Evolutionary conservation across 176 grass and related monocot species (phyloP).

Genomic region (Hordeum marinum): DNA sequence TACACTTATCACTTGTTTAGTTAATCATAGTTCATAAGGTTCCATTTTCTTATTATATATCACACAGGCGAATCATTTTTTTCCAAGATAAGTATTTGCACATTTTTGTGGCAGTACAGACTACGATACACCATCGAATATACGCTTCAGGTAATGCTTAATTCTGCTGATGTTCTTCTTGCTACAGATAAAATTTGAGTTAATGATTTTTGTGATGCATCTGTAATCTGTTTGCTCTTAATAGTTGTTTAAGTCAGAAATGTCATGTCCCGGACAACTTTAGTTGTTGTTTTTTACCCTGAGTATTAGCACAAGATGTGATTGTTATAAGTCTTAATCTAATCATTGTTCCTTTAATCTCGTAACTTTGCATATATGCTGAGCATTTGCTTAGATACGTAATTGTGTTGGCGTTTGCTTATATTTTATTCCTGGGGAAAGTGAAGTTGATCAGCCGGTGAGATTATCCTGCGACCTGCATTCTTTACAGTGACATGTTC

Average conservation of each 20-base stretch:
- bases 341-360: constrained; percentile 10
- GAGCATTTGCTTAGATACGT: constrained; percentile 91
- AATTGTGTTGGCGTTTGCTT: constrained; percentile 71
- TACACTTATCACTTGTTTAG: constrained; percentile 78
- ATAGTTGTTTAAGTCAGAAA: constrained; percentile 20
- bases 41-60: not conserved
- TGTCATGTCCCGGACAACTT: not conserved
- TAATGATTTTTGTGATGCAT: not conserved
- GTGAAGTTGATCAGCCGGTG: no score
- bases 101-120: no score
- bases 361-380: constrained; percentile 69
- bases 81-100: not conserved
- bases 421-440: no score
- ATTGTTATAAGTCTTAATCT: not conserved
- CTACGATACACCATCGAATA: no score
- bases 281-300: not conserved
- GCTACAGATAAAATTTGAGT: not conserved
- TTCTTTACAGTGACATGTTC: constrained; percentile 28
- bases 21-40: not conserved
- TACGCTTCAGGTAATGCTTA: not conserved
- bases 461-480: not conserved
- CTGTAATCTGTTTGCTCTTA: not conserved
- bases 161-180: not conserved
- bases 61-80: not conserved
- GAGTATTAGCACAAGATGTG: not conserved